Base-by-base conservation (phyloP, 2,329 filamentous ascomycete species). In the Gyromitra esculenta region DNA sequence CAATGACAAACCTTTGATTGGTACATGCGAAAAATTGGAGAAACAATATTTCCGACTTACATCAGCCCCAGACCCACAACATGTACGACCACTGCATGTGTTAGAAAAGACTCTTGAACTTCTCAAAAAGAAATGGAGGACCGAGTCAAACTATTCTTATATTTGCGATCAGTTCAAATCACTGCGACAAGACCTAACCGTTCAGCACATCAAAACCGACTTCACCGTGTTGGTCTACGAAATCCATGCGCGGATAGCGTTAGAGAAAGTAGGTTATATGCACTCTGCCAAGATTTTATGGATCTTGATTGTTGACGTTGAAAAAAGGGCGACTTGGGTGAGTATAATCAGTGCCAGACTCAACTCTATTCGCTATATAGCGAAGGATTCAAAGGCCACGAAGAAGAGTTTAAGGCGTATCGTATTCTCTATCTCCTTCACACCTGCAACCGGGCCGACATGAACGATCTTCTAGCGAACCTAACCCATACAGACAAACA, bases 311-410 rank as follows among this genome's bases (percentile, higher is more conserved):
- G 48, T 59, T 74, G 71, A 74, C 43, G 41, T 77, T 25, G 2
- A 31, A 54, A 66, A 74, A 79, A 81, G 80, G 94, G 92, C 85
- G 96, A 99, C 87, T 89, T 98, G 87, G 95, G 96, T 99, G 96
- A 99, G 96, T 99, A 99, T 96, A 99, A 99, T 87, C 96, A 99
- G 88, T 99, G 96, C 85, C 96, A 99, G 87, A 98, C 96, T 82
- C 96, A 99, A 86, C 88, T 99, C 83, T 93, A 93, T 84, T 93
- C 92, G 80, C 87, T 99, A 82, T 98, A 99, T 85, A 89, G 89
- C 84, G 89, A 93, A 86, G 92, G 92, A 80, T 93, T 93, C 83
- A 96, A 95, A 82, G 94, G 80, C 59, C 80, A 94, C 84, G 90
- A 92, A 83, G 91, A 92, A 86, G 96, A 99, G 85, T 99, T 99